Evolutionary conservation across 2,329 filamentous ascomycete species (phyloP), one percentile per base, ranked within the genome.

Genomic region (Talaromyces sp.): DNA sequence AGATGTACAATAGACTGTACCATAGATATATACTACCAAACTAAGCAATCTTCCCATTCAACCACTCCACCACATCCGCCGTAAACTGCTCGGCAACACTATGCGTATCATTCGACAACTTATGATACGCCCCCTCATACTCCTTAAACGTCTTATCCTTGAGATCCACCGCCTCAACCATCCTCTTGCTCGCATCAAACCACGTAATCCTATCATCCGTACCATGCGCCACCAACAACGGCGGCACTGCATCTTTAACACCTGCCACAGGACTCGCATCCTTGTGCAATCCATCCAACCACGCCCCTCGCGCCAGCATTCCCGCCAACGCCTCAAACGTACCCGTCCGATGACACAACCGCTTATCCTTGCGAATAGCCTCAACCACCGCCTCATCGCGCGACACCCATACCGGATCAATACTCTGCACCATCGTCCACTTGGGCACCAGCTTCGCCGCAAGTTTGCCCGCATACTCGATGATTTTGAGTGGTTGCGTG

Each of bases 51-150:
- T 58, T 47, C 7, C 44, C 39, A 32, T 59, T 57, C 60, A 92
- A 85, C 88, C 89, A 92, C 62, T 84, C 81, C 3, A 78, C 81
- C 5, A 91, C 79, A 70, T 91, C 87, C 59, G 80, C 81, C 6
- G 74, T 74, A 66, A 82, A 82, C 57, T 66, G 63, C 22, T 69
- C 70, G 58, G 63, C 67, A n/a, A 71, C 65, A 15, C 68, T 70
- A 11, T 71, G 65, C 39, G 72, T 68, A 58, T 72, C 72, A 55
- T 64, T 67, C 67, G 72, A 67, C 53, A 74, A 73, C 77, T 90
- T 88, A 77, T 97, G 93, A 73, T 86, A 92, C 72, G 84, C 90
- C 10, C 90, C 92, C 32, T 90, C 85, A 72, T 95, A 96, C 22
- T 80, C 76, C 78, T 85, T 89, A 71, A 91, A 87, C 65, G 82